Percentiles rank a stretch among this genome's conserved stretches.
phyloP scores from a whole-genome alignment of 2,329 filamentous ascomycete genomes.

The Ophiognomonia clavigignenti-juglandacearum region DNA sequence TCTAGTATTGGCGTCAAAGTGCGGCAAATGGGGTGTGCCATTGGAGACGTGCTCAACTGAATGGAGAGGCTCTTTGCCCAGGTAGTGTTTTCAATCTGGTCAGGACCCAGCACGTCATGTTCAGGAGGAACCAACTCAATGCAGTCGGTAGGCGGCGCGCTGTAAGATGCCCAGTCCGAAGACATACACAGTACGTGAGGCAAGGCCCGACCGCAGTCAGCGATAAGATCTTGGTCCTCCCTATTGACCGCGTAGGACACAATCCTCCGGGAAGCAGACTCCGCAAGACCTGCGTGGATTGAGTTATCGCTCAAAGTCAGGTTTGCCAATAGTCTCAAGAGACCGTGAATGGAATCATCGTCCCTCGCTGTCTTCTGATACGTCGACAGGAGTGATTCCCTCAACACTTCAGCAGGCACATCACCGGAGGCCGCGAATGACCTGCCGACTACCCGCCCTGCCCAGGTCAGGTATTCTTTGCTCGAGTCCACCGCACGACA shows the following conservation, averaged over 20 bases:
- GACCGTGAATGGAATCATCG: conserved; percentile 56
- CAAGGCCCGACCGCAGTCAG: conserved; percentile 48
- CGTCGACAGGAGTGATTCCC: conserved; percentile 52
- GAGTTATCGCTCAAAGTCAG: conserved; percentile 56
- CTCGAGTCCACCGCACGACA: conserved; percentile 61
- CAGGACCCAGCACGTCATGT: conserved; percentile 29
- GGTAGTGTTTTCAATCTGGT: conserved; percentile 37
- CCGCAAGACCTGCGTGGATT: conserved; percentile 52
- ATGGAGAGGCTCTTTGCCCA: conserved; percentile 63
- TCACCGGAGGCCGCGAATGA: conserved; percentile 74
- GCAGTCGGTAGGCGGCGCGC: conserved; percentile 50
- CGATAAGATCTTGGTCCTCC: conserved; percentile 42
- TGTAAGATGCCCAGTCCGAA: conserved; percentile 54
- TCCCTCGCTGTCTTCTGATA: conserved; percentile 42
- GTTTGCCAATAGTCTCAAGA: conserved; percentile 58
- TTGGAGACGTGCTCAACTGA: conserved; percentile 54
- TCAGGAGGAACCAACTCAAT: conserved; percentile 22
- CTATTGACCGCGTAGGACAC: conserved; percentile 47
- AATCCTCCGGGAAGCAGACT: conserved; percentile 53
- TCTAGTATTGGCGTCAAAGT: conserved; percentile 63
- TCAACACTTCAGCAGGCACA: conserved; percentile 54
- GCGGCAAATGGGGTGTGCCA: conserved; percentile 63
- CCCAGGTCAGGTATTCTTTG: conserved; percentile 75
- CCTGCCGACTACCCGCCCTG: conserved; percentile 76
- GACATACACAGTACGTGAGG: conserved; percentile 46